A percentile compares a stretch with the other conserved stretches of the same genome.
Evolutionary conservation across 2,329 filamentous ascomycete species (phyloP).

Genomic region (Beauveria australis): DNA sequence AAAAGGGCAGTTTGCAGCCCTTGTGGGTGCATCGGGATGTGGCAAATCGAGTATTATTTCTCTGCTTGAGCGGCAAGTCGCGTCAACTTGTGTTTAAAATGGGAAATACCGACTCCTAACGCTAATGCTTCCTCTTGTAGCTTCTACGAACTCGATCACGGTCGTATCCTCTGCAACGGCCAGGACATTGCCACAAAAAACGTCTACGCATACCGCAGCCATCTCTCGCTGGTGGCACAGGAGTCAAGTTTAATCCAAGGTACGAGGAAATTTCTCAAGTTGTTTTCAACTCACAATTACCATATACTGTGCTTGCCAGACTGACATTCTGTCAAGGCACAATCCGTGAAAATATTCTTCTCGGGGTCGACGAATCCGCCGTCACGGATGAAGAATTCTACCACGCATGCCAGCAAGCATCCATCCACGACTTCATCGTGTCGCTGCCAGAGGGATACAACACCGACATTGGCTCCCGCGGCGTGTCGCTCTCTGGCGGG

Average conservation of each 20-base stretch:
- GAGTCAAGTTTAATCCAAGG: constrained; percentile 66
- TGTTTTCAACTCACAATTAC: too few species aligned
- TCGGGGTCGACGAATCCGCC: constrained; percentile 50
- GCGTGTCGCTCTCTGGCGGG: constrained; percentile 58
- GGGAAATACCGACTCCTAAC: neutral
- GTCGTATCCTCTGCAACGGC: constrained; percentile 57
- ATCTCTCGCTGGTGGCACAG: constrained; percentile 64
- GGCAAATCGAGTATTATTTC: constrained; percentile 66
- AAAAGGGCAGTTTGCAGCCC: constrained; percentile 61
- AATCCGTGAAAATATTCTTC: constrained; percentile 60
- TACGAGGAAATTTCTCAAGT: constrained; percentile 13
- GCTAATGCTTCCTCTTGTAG: constrained; percentile 18
- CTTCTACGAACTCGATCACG: constrained; percentile 61
- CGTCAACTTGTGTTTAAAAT: neutral
- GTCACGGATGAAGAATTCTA: constrained; percentile 44
- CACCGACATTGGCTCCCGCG: constrained; percentile 59
- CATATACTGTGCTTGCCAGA: neutral
- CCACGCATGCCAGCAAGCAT: constrained; percentile 51
- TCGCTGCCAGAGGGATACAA: constrained; percentile 60
- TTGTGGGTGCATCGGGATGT: constrained; percentile 62
- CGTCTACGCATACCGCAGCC: constrained; percentile 52
- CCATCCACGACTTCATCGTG: constrained; percentile 62
- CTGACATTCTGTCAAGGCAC: constrained; percentile 30
- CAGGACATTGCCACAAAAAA: constrained; percentile 50
- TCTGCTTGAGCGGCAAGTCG: constrained; percentile 41